Evolutionary conservation across 257 asterid genomes (phyloP).

Genomic region (Penstemon barbatus): DNA sequence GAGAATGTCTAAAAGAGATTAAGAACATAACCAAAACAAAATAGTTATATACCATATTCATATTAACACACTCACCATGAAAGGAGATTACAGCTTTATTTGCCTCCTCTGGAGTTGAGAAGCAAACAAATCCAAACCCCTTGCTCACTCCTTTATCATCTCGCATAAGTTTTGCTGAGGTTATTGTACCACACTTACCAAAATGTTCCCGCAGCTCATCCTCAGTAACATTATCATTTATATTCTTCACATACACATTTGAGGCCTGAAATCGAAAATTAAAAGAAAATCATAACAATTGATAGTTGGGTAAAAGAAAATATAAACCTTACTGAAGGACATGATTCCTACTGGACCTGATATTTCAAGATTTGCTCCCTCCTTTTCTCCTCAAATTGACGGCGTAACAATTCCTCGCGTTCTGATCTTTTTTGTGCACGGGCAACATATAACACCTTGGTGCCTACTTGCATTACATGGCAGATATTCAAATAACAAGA

Average conservation of each 20-base stretch:
- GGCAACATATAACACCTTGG: conserved; percentile 71
- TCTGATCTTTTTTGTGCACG: conserved; percentile 86
- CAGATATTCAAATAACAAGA: conserved; percentile 3
- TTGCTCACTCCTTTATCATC: conserved; percentile 77
- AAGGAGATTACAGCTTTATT: conserved; percentile 55
- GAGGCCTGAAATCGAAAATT: conserved; percentile 49
- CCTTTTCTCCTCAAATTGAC: conserved; percentile 72
- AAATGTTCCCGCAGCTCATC: conserved; percentile 65
- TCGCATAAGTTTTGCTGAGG: conserved; percentile 76
- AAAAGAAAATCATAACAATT: conserved; percentile 9
- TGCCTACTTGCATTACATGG: conserved; percentile 43
- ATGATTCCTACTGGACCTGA: conserved; percentile 48
- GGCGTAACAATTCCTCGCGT: conserved; percentile 65
- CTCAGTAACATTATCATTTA: conserved; percentile 65
- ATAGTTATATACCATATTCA: too few species aligned
- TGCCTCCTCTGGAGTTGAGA: conserved; percentile 79
- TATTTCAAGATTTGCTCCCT: conserved; percentile 60
- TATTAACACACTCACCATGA: conserved; percentile 44
- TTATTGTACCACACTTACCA: conserved; percentile 69
- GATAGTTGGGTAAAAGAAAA: not conserved
- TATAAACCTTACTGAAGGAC: conserved; percentile 1
- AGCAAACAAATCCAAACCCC: conserved; percentile 94
- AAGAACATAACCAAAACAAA: too few species aligned
- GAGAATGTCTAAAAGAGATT: too few species aligned
- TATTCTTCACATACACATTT: conserved; percentile 83